Base-by-base conservation (phyloP, 1,284 basidiomycete genomes). In the Moniliophthora roreri region DNA sequence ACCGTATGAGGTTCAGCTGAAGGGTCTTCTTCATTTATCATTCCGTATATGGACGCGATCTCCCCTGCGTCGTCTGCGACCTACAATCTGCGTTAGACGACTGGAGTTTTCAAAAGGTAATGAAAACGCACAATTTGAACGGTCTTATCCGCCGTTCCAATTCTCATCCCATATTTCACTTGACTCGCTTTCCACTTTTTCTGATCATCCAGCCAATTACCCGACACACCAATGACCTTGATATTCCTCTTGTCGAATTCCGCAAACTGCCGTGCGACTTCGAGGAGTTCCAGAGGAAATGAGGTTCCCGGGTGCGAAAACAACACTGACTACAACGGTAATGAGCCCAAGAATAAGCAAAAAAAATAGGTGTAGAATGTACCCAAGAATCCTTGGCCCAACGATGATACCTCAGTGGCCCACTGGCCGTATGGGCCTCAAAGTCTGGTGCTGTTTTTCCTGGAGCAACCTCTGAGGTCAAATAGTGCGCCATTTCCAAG, bases 361-460 rank as follows among this genome's bases (percentile, higher is more conserved):
- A 60, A 54, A 48, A 63, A 59, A 9, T 62, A 57, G 47, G 36
- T 38, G 54, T 26, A 39, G 32, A n/a, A 58, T 72, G 26, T 68
- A 91, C 91, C 96, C 97, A 99, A 32, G 86, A 90, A 66, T 87
- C 76, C 44, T 86, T 90, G 64, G 93, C 85, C 85, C 87, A 98
- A 40, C 97, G 86, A 70, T 97, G 94, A 80, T 98, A 98, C 65
- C 85, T 85, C 74, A 93, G 87, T 34, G 69, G 70, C 2, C 91
- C 91, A 49, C 76, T 64, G 48, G 92, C 93, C 48, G 93, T 95
- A 59, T 93, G 73, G 49, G 93, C 93, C 68, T 89, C 78, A 61
- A 93, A 93, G 70, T 94, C 82, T 42, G 92, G 90, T 45, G 91
- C 90, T 58, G 76, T 86, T 70, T 75, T 85, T 72, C 89, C 89